Evolutionary conservation across 345 rosid genomes (phyloP), one percentile per base, ranked within the genome.

Genomic region (Pseudoturritis turrita): DNA sequence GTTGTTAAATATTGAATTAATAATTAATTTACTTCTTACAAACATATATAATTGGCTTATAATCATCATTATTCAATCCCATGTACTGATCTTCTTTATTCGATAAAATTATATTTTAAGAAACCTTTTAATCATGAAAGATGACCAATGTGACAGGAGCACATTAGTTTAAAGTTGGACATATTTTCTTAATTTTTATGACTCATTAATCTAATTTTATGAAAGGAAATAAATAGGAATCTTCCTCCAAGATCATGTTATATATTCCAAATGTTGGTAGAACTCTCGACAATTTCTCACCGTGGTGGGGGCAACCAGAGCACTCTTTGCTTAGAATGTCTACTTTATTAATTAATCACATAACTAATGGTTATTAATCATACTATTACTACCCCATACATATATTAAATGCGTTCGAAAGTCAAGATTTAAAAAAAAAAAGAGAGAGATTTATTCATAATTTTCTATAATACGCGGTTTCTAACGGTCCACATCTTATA

Each of bases 221-320:
- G 2, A 52, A 25, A 26, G 19, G 11, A 52, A 52, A 52, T 25
- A 52, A 13, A 25, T 13, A 52, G 9, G 36, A 52, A 52, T 52
- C 17, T 52, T 52, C 35, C 35, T 13, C 35, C 10, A 26, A 52
- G 10, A 52, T 13, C 35, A 26, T 52, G 36, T 25, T 52, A 26
- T 52, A 26, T 53, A 53, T 53, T 53, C 59, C 12, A 53, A 53
- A 53, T 53, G 59, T 53, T 53, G 59, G 21, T 53, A n/a, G 59
- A 53, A 26, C 35, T 26, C 4, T 53, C 9, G 59, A 53, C 59
- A 53, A 29, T 28, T 28, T 53, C 5, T 14, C 35, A 53, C 37
- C 21, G 12, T 26, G 10, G 58, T 28, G 58, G 58, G 21, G 58
- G 58, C 35, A 25, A 52, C 57, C 57, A 52, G 10, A 13, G 57